phyloP scores from a whole-genome alignment of 192 early-diverging fungal genomes.

The Rhizoclosmatium globosum region DNA sequence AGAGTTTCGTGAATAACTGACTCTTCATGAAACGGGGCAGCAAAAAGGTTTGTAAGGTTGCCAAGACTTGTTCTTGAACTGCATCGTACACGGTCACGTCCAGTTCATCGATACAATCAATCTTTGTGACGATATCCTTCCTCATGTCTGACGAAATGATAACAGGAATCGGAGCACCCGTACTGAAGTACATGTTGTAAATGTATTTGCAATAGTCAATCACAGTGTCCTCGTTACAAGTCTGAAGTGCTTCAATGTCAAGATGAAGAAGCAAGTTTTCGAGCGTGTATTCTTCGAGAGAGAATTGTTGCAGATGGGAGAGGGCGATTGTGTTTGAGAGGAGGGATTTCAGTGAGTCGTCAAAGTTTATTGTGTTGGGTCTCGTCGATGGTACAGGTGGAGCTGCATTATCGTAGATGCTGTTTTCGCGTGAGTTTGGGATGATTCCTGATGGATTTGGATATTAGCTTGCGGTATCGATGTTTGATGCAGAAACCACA shows the following conservation, averaged over 20 bases:
- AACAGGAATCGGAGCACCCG: slow-evolving; percentile 72
- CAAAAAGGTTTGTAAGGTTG: slow-evolving; percentile 33
- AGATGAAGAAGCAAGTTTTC: slow-evolving; percentile 86
- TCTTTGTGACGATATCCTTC: slow-evolving; percentile 60
- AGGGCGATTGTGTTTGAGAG: slow-evolving; percentile 52
- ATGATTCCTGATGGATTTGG: neutral
- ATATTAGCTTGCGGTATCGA: neutral
- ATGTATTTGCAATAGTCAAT: slow-evolving; percentile 61
- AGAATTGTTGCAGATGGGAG: slow-evolving; percentile 61
- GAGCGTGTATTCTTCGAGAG: slow-evolving; percentile 76
- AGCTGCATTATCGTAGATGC: slow-evolving; percentile 1
- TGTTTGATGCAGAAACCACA: neutral
- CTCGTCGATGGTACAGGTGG: neutral
- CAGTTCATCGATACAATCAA: slow-evolving; percentile 21
- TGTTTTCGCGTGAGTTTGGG: neutral
- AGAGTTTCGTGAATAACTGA: neutral
- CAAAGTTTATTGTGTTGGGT: slow-evolving; percentile 21
- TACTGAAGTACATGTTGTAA: slow-evolving; percentile 75
- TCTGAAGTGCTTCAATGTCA: slow-evolving; percentile 81
- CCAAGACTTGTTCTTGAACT: slow-evolving; percentile 78
- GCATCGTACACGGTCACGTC: slow-evolving; percentile 82
- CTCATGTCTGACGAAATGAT: slow-evolving; percentile 77
- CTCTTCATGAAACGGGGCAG: slow-evolving; percentile 18
- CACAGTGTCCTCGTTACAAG: slow-evolving; percentile 22
- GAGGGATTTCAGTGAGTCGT: slow-evolving; percentile 47